Base-by-base conservation (phyloP, 2,329 filamentous ascomycete genomes). In the Aspergillus fijiensis region DNA sequence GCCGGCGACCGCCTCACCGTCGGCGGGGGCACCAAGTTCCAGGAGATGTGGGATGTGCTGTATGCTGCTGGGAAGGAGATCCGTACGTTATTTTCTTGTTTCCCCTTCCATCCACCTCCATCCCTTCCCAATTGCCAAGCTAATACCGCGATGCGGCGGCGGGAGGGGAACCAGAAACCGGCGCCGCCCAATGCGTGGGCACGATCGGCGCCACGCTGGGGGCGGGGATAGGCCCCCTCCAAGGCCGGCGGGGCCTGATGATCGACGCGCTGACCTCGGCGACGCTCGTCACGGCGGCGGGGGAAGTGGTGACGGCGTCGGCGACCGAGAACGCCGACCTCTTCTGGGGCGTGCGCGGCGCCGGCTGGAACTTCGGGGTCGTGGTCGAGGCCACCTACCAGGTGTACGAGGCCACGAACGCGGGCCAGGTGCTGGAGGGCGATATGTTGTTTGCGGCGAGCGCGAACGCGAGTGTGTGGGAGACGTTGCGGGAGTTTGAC, bases 291-390 rank as follows among this genome's bases (percentile, higher is more conserved):
- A 59, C 57, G 5, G 45, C 51, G 3, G 11, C 21, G 7, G 57
- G 57, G 2, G 45, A 31, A 3, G 10, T 54, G 42, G 42, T 54
- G 19, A 49, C 23, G 5, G 49, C 51, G 2, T 58, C 56, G 14
- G 12, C 5, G 16, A n/a, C 31, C 2, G 27, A 52, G 42, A 7
- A 58, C 23, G 35, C 57, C 2, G 57, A 59, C 11, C 51, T 59
- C 5, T 59, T 59, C 57, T 59, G 57, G 57, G 57, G 45, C 0
- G n/a, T 59, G 5, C 57, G 57, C 7, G 57, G 57, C 4, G 57
- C 57, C n/a, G 57, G 57, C 1, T 54, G 47, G 50, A 59, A 59
- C 14, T 59, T 54, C 23, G 57, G 57, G 2, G 39, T 59, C 27
- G 57, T 59, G 9, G 49, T 45, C 12, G 42, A 49, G 51, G 57